Percentiles rank a stretch among this genome's conserved stretches.
These are phyloP conservation scores for Hypoxylon sp. DNA, from an alignment of 2,329 filamentous ascomycete genomes.

Conservation along the genomic window DNA sequence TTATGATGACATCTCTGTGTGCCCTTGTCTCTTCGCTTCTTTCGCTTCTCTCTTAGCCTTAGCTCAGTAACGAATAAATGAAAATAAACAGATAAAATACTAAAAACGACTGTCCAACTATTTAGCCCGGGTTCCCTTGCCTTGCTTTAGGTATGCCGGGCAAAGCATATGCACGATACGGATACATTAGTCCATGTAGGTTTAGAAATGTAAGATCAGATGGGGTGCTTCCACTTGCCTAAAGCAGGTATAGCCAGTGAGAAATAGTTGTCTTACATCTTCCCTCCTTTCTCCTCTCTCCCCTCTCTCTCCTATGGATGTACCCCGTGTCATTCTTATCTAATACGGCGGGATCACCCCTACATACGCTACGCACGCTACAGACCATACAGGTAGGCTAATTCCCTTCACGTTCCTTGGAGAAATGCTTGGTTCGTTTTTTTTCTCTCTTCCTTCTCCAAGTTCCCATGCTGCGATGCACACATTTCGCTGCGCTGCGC, in stretches of 20 bases:
- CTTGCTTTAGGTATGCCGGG: slow-evolving; percentile 30
- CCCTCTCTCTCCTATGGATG: not conserved
- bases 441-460: not conserved
- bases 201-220: slow-evolving; percentile 44
- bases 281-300: not conserved
- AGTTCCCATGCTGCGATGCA: slow-evolving; percentile 6
- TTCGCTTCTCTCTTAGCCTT: slow-evolving; percentile 2
- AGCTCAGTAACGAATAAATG: slow-evolving; percentile 17
- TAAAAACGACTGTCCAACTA: slow-evolving; percentile 7
- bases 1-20: slow-evolving; percentile 15
- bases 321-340: slow-evolving; percentile 29
- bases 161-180: slow-evolving; percentile 43
- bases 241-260: slow-evolving; percentile 25
- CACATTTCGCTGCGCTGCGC: slow-evolving; percentile 19
- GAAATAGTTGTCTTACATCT: not conserved
- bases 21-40: slow-evolving; percentile 7
- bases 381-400: slow-evolving; percentile 9
- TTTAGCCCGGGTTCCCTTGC: slow-evolving; percentile 12
- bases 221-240: slow-evolving; percentile 44
- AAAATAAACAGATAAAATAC: slow-evolving; percentile 17
- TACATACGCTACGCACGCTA: slow-evolving; percentile 3
- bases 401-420: slow-evolving; percentile 4
- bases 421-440: slow-evolving; percentile 4
- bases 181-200: slow-evolving; percentile 36
- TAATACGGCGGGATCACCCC: slow-evolving; percentile 10